Conservation (phyloP, 805 yeast species). For the Saccharomycopsis capsularis region DNA sequence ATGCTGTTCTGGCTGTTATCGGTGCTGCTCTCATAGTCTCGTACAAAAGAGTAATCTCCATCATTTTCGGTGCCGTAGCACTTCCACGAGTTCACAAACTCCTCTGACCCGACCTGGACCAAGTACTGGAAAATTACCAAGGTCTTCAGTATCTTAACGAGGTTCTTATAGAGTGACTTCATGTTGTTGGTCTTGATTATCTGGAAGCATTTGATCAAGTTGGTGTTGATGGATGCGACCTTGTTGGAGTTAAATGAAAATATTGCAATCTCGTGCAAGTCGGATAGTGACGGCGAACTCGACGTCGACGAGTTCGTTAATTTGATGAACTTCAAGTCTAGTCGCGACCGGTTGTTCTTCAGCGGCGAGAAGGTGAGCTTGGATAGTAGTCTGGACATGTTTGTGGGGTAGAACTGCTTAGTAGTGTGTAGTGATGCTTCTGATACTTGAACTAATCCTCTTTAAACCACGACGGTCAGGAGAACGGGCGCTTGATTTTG, state of each 20-base stretch:
- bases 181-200: conserved; percentile 16
- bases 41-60: not conserved
- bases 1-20: not conserved
- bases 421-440: too few species aligned
- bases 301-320: conserved; percentile 13
- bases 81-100: conserved; percentile 17
- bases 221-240: conserved; percentile 10
- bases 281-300: conserved; percentile 17
- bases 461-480: too few species aligned
- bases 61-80: not conserved
- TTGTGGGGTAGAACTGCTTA: too few species aligned
- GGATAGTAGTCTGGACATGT: conserved; percentile 17
- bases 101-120: conserved; percentile 21
- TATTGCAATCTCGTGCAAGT: conserved; percentile 21
- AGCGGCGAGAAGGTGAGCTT: conserved; percentile 5
- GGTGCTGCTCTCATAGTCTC: not conserved
- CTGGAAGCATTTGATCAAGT: conserved; percentile 14
- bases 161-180: conserved; percentile 9
- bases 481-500: too few species aligned
- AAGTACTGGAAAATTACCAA: conserved; percentile 20
- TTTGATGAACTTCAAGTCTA: conserved; percentile 13
- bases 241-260: conserved; percentile 13
- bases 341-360: conserved; percentile 9
- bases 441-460: too few species aligned
- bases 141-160: conserved; percentile 16